Conservation (phyloP, 352 stramenopile genomes). For the Pythium coloratum region DNA sequence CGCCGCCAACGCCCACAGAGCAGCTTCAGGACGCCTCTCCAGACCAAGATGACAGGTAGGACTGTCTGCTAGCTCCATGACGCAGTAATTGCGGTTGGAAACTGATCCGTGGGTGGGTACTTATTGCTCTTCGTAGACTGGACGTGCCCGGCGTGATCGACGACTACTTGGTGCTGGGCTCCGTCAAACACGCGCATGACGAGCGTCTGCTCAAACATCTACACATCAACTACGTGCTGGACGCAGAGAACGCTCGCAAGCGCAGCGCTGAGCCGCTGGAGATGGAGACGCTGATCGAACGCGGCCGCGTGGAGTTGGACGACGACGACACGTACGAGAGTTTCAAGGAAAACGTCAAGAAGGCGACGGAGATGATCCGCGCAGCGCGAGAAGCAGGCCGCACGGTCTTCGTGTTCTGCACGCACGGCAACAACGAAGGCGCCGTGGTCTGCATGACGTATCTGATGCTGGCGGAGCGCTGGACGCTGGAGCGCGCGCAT, state of each 20-base stretch:
- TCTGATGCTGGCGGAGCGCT: constrained; percentile 57
- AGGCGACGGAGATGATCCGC: constrained; percentile 51
- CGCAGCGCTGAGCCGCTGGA: constrained; percentile 24
- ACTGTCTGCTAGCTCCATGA: neutral
- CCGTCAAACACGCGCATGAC: constrained; percentile 59
- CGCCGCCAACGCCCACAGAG: constrained; percentile 4
- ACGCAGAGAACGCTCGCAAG: constrained; percentile 69
- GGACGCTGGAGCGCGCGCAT: constrained; percentile 63
- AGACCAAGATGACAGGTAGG: constrained; percentile 23
- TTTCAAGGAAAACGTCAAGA: constrained; percentile 45
- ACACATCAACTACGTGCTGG: constrained; percentile 47
- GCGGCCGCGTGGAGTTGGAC: constrained; percentile 56
- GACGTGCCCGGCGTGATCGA: constrained; percentile 64
- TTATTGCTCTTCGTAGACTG: constrained; percentile 30
- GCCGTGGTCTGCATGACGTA: constrained; percentile 68
- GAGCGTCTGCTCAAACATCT: constrained; percentile 57
- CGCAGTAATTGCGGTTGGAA: neutral
- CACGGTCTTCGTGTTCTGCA: constrained; percentile 73
- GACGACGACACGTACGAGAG: constrained; percentile 62
- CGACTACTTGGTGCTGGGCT: constrained; percentile 55
- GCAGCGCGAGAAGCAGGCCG: constrained; percentile 37
- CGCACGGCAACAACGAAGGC: constrained; percentile 70
- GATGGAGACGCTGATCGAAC: constrained; percentile 31
- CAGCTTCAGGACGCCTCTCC: constrained; percentile 12
- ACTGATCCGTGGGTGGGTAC: neutral